Evolutionary conservation across 139 green algal species (phyloP), one percentile per base, ranked within the genome.

Genomic region (Asterochloris sp.): DNA sequence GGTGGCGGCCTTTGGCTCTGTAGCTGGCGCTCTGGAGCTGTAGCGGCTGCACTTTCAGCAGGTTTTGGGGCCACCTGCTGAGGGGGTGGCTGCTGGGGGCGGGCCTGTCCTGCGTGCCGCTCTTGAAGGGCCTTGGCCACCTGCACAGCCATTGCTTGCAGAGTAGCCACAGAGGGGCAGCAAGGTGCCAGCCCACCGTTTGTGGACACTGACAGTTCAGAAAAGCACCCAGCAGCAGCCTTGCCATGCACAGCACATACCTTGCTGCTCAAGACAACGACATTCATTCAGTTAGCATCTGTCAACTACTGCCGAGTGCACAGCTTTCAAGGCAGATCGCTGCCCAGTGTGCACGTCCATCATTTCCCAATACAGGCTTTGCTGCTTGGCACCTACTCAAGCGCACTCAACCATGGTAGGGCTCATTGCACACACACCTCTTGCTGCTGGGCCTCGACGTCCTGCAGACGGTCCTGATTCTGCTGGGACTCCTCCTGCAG

Each of bases 401-500:
- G 66, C 17, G 66, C 8, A 26, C 21, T 21, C 66, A 71, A 8
- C 66, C 17, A 23, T 21, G 66, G 66, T 8, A 10, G 66, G 4
- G 66, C 66, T 23, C 19, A 71, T 10, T 21, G 21, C 19, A 23
- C 66, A 71, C 21, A 71, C 19, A 73, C 77, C 63, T 74, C 62
- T 17, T 73, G 77, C 77, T 73, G 17, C 77, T 81, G 77, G 23
- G 77, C 62, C 63, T 74, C 63, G 47, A 62, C 76, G n/a, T 80
- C 60, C 13, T 80, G 76, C 60, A 80, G n/a, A 12, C 62, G 62
- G 77, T 81, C 69, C 27, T 81, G 12, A 23, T 24, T 81, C 68
- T 86, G 75, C 68, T 75, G 76, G 67, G 75, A 62, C 47, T 82
- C 66, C 21, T 84, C 74, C 75, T 79, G 28, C 23, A 62, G 66